Evolutionary conservation across 805 yeast genomes (phyloP).

Genomic region (Millerozyma miso): DNA sequence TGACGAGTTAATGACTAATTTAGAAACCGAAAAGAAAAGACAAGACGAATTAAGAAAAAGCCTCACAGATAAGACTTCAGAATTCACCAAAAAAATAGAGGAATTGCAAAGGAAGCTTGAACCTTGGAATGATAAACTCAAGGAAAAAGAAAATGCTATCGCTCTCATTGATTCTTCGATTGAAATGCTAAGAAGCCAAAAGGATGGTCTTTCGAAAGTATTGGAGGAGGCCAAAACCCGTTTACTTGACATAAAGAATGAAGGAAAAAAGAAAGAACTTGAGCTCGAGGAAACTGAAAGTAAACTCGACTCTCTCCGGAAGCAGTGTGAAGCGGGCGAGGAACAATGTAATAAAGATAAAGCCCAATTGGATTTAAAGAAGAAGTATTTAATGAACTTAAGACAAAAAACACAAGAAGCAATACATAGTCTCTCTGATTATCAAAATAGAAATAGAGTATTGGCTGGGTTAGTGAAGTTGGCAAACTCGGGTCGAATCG

Average conservation of each 20-base stretch:
- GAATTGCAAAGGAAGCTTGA: constrained; percentile 60
- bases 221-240: constrained; percentile 40
- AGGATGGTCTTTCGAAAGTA: constrained; percentile 40
- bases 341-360: constrained; percentile 51
- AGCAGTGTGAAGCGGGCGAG: constrained; percentile 57
- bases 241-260: constrained; percentile 42
- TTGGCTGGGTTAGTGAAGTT: constrained; percentile 63
- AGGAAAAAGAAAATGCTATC: constrained; percentile 58
- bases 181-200: constrained; percentile 51
- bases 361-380: constrained; percentile 48
- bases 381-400: constrained; percentile 45
- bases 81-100: constrained; percentile 61
- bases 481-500: constrained; percentile 74
- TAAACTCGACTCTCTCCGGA: constrained; percentile 45
- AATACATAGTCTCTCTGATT: constrained; percentile 47
- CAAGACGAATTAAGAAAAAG: constrained; percentile 61
- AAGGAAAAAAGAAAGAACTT: constrained; percentile 47
- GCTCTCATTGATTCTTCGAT: constrained; percentile 63
- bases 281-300: constrained; percentile 42
- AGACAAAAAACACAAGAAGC: constrained; percentile 71
- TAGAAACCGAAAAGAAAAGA: constrained; percentile 50
- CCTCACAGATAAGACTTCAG: constrained; percentile 71
- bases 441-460: constrained; percentile 70
- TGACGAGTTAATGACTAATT: constrained; percentile 37
- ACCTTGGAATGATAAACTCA: constrained; percentile 76